phyloP scores from a whole-genome alignment of 2,329 filamentous ascomycete species.

The Xylaria hypoxylon region DNA sequence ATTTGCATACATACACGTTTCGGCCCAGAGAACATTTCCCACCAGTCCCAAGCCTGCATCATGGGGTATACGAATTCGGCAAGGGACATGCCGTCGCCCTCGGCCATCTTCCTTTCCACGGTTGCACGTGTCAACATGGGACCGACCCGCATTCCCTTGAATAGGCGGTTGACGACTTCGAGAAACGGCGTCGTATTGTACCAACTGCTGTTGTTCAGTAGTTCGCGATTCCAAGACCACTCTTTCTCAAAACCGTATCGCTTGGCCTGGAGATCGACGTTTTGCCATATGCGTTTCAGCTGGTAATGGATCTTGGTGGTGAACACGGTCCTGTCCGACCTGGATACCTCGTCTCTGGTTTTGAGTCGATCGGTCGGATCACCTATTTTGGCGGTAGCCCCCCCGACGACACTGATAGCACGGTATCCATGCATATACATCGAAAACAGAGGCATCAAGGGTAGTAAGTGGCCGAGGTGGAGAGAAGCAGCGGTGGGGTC shows the following conservation, averaged over 20 bases:
- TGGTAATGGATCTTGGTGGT: conserved; percentile 76
- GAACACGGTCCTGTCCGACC: conserved; percentile 69
- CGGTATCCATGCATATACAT: conserved; percentile 81
- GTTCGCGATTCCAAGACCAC: conserved; percentile 73
- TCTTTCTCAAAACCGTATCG: conserved; percentile 73
- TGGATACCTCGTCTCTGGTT: conserved; percentile 66
- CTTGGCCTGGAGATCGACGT: conserved; percentile 74
- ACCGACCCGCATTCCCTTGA: conserved; percentile 79
- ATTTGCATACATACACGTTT: conserved; percentile 82
- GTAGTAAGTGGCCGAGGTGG: conserved; percentile 83
- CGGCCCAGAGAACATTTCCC: conserved; percentile 78
- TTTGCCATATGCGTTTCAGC: conserved; percentile 77
- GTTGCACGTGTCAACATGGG: conserved; percentile 90
- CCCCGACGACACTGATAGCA: conserved; percentile 75
- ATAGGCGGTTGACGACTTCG: conserved; percentile 80
- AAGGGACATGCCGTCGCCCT: conserved; percentile 92
- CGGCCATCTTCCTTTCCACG: conserved; percentile 85
- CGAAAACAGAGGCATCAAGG: conserved; percentile 87
- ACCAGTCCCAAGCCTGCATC: conserved; percentile 97
- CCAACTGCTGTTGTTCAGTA: conserved; percentile 89
- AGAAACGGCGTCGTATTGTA: conserved; percentile 77
- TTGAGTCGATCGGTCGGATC: conserved; percentile 79
- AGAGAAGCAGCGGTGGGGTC: conserved; percentile 84
- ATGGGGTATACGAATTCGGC: conserved; percentile 94
- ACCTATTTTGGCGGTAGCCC: conserved; percentile 81